These are phyloP conservation scores for Maudiozyma pseudohumilis DNA, from an alignment of 805 yeast species.

Conservation along the genomic window DNA sequence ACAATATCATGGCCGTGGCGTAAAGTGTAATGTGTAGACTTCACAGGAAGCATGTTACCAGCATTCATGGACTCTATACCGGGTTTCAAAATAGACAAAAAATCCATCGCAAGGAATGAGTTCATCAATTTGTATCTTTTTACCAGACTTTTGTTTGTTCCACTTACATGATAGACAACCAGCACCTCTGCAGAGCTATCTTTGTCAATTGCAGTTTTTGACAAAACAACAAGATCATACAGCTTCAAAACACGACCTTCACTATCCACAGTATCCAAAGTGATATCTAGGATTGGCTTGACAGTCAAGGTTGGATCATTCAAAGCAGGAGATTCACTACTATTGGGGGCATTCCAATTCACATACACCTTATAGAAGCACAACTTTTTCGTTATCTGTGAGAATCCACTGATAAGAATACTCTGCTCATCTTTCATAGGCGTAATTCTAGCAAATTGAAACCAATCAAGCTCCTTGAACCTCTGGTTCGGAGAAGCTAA, in stretches of 20 bases:
- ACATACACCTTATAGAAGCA: slow-evolving; percentile 25
- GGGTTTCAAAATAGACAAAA: slow-evolving; percentile 12
- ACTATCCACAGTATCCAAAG: slow-evolving; percentile 16
- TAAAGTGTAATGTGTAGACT: slow-evolving; percentile 14
- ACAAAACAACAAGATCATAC: slow-evolving; percentile 17
- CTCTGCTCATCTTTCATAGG: slow-evolving; percentile 28
- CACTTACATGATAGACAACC: slow-evolving; percentile 18
- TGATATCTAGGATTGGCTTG: slow-evolving; percentile 18
- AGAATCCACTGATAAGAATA: slow-evolving; percentile 23
- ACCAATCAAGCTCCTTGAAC: slow-evolving; percentile 24
- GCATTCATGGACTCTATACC: slow-evolving; percentile 5
- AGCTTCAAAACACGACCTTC: slow-evolving; percentile 19
- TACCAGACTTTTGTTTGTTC: slow-evolving; percentile 17
- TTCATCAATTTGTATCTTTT: slow-evolving; percentile 19
- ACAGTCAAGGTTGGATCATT: slow-evolving; percentile 26
- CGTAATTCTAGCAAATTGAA: slow-evolving; percentile 25
- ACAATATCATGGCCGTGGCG: slow-evolving; percentile 9
- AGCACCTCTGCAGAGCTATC: slow-evolving; percentile 23
- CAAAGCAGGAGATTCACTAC: slow-evolving; percentile 16
- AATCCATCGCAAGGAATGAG: slow-evolving; percentile 16
- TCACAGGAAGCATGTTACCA: slow-evolving; percentile 7
- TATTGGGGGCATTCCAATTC: slow-evolving; percentile 22
- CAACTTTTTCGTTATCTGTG: slow-evolving; percentile 18
- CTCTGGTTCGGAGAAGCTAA: slow-evolving; percentile 15
- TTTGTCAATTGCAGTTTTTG: slow-evolving; percentile 23